These are phyloP conservation scores for Trichopus zeylanicus DNA, from an alignment of 116 monocot species.

Conservation along the genomic window DNA sequence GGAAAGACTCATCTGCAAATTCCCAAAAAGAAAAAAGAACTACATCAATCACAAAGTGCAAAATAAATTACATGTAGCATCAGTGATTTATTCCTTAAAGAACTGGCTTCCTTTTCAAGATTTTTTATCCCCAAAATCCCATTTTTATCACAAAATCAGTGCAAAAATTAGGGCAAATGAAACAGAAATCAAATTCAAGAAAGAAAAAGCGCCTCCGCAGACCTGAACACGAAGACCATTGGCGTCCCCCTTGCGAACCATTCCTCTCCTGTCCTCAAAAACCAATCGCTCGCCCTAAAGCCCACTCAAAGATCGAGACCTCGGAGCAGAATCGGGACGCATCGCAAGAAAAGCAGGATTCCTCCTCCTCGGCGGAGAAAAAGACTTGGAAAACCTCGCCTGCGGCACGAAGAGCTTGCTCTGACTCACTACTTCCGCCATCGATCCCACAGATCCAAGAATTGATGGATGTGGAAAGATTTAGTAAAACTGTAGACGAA, in stretches of 20 bases:
- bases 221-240: conserved; percentile 19
- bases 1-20: conserved; percentile 22
- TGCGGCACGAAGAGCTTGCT: conserved; percentile 7
- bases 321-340: neutral
- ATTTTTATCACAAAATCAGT: neutral
- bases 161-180: neutral
- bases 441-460: conserved; percentile 7
- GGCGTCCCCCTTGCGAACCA: neutral
- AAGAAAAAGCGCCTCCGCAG: neutral
- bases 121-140: neutral
- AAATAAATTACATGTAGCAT: too few relatives aligned
- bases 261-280: neutral
- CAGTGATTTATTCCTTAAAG: too few relatives aligned
- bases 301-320: neutral
- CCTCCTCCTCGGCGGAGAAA: conserved; percentile 1
- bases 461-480: neutral
- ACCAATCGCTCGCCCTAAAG: too few relatives aligned
- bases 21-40: neutral
- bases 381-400: neutral
- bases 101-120: too few relatives aligned
- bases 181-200: neutral
- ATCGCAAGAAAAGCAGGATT: neutral
- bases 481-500: too few relatives aligned
- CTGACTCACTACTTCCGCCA: conserved; percentile 17
- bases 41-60: too few relatives aligned